A percentile compares a stretch with the other conserved stretches of the same genome.
Evolutionary conservation across 257 asterid genomes (phyloP).

Genomic region (Solanum neorickii): DNA sequence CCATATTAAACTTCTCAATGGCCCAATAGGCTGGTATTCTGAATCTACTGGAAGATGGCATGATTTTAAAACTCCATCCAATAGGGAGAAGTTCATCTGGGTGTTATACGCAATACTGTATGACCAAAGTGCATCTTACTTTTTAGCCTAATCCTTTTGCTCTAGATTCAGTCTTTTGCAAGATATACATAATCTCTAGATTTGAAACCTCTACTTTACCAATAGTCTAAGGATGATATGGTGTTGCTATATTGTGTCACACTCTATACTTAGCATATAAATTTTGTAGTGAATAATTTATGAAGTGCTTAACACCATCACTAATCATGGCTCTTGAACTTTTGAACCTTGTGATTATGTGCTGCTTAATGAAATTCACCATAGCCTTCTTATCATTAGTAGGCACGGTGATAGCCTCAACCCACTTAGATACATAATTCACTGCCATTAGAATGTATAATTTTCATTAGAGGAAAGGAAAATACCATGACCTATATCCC

Average conservation of each 20-base stretch:
- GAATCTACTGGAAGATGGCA: background rate
- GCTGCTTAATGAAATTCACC: background rate
- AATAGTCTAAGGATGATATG: too few relatives aligned
- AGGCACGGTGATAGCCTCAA: background rate
- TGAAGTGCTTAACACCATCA: background rate
- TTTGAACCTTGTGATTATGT: background rate
- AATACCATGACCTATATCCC: too few relatives aligned
- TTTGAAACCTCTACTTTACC: background rate
- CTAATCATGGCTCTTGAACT: too few relatives aligned
- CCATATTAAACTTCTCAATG: background rate
- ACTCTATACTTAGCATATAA: background rate
- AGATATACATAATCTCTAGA: background rate
- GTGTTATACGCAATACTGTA: background rate
- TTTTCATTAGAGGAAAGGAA: too few relatives aligned
- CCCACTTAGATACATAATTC: background rate
- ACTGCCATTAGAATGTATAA: too few relatives aligned
- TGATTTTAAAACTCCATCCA: background rate
- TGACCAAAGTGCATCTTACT: background rate
- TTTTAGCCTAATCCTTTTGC: background rate
- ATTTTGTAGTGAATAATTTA: too few relatives aligned
- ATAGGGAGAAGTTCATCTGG: background rate
- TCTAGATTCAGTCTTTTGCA: too few relatives aligned
- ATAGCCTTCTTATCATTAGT: background rate
- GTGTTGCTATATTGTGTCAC: background rate
- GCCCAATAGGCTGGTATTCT: background rate